Percentiles rank a stretch among this genome's conserved stretches.
These are phyloP conservation scores for Ustilago shanxiensis DNA, from an alignment of 1,284 basidiomycete genomes.

Conservation along the genomic window DNA sequence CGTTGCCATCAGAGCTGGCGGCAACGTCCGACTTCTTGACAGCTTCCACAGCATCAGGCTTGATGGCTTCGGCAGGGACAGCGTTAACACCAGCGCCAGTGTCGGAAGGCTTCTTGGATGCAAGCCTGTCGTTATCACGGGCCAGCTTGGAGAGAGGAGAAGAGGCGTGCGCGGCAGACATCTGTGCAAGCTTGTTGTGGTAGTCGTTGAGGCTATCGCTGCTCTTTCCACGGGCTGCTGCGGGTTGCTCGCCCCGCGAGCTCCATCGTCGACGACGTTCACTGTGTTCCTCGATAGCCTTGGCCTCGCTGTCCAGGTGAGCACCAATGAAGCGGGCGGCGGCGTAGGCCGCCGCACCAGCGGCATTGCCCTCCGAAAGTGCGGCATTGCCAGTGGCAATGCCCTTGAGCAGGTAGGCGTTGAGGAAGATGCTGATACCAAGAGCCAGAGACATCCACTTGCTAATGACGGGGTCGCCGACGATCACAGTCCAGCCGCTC, in stretches of 20 bases:
- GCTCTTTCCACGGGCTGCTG: conserved; percentile 33
- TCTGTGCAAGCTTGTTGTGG: conserved; percentile 69
- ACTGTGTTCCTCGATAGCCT: conserved; percentile 38
- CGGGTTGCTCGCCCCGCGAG: conserved; percentile 24
- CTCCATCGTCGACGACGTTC: conserved; percentile 42
- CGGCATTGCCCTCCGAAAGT: conserved; percentile 66
- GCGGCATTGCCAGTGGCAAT: conserved; percentile 72
- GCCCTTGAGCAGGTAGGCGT: conserved; percentile 90
- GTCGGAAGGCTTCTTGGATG: conserved; percentile 16
- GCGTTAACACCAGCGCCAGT: conserved; percentile 20
- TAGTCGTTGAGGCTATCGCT: conserved; percentile 61
- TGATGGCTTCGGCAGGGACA: conserved; percentile 46
- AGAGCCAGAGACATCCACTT: conserved; percentile 96
- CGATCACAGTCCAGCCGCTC: conserved; percentile 92
- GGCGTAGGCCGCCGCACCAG: conserved; percentile 67
- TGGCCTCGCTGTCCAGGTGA: conserved; percentile 58
- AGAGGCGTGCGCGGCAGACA: conserved; percentile 35
- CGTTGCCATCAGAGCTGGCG: conserved; percentile 49
- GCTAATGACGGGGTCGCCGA: conserved; percentile 91
- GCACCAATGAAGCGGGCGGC: conserved; percentile 69
- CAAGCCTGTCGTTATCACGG: conserved; percentile 28
- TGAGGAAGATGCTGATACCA: conserved; percentile 87
- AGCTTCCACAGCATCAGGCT: conserved; percentile 37
- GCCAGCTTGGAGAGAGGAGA: conserved; percentile 47
- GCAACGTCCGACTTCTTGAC: conserved; percentile 35